A percentile compares a stretch with the other conserved stretches of the same genome.
These are phyloP conservation scores for Fusarium sterilihyphosum DNA, from an alignment of 2,329 filamentous ascomycete species.

Conservation along the genomic window DNA sequence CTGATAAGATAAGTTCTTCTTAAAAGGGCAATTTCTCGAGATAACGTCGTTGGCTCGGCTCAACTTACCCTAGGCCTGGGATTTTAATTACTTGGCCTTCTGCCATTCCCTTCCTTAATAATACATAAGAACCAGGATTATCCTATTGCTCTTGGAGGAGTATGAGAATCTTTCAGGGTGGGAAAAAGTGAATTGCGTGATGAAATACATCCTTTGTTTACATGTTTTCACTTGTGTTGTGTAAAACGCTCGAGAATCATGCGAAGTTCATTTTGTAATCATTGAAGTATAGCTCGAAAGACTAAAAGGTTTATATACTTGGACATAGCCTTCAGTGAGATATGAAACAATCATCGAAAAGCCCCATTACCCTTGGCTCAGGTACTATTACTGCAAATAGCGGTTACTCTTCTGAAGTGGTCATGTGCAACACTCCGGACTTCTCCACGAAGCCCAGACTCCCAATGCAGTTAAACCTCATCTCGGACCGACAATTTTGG, in stretches of 20 bases:
- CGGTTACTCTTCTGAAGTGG: too few relatives aligned
- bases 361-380: neutral
- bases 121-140: neutral
- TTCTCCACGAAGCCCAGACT: neutral
- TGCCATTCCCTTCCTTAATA: neutral
- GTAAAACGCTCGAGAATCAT: accelerated
- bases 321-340: neutral
- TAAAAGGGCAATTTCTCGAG: too few relatives aligned
- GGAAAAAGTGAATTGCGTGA: accelerated
- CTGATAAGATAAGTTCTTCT: neutral
- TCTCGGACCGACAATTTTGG: neutral
- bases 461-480: neutral
- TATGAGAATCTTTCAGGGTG: accelerated
- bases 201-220: neutral
- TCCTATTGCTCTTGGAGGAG: accelerated
- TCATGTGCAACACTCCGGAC: neutral
- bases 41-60: accelerated
- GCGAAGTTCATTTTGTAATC: accelerated
- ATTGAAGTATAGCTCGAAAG: accelerated
- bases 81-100: neutral
- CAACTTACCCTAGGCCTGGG: neutral
- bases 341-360: neutral
- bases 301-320: neutral
- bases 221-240: accelerated
- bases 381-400: neutral